Evolutionary conservation across 805 yeast species (phyloP), one percentile per base, ranked within the genome.

Genomic region (Metschnikowia amazonensis): DNA sequence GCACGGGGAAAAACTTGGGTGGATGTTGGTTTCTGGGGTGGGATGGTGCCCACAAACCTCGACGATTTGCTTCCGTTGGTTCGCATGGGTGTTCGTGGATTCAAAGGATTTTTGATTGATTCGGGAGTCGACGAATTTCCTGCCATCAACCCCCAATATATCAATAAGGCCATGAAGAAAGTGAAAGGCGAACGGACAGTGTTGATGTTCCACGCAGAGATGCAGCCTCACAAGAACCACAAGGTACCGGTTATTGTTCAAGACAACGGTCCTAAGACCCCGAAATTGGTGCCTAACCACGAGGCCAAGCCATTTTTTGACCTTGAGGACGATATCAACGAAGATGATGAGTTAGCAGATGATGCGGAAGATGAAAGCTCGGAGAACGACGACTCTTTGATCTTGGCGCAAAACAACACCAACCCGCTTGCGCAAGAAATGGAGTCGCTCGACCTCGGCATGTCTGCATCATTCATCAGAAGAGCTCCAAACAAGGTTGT

Each of bases 61-160:
- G 67, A 73, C 9, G 82, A 87, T 55, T 71, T 90, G 52, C 70
- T 75, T 18, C 96, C 96, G 0, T 74, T 90, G 58, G 82, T 89
- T 48, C 67, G 81, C 46, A 81, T 86, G 50, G 98, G 98, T 40
- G 97, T 92, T 5, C 74, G 96, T 36, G 98, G 98, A 1, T 90
- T 90, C 71, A 90, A 90, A 63, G 94, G 96, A 27, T 92, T 90
- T 57, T 66, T 92, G 67, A 89, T 90, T 59, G 96, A 90, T 53
- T 84, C 94, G 36, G 97, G 97, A n/a, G 97, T 92, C 17, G 95
- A 89, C 43, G 97, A 90, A 65, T 90, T 92, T 63, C 97, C 97
- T 1, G 87, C 85, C 52, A 84, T 90, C 43, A 74, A 72, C 32
- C 77, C 84, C 16, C 61, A 61, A 2, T 83, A 89, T 60, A 84